These are phyloP conservation scores for Pugionium dolabratum DNA, from an alignment of 345 rosid genomes.

Conservation along the genomic window DNA sequence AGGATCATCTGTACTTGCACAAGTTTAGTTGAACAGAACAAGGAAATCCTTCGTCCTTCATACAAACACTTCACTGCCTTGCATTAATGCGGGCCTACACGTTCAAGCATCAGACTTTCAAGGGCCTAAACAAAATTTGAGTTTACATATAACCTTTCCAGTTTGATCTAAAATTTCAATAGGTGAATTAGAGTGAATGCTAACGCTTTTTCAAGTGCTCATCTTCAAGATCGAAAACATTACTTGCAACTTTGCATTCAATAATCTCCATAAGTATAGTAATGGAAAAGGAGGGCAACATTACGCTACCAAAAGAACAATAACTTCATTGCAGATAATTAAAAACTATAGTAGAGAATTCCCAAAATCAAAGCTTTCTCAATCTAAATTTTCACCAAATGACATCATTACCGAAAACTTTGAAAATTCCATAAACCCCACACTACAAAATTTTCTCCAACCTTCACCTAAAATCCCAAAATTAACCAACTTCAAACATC, in stretches of 20 bases:
- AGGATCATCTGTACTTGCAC: conserved; percentile 6
- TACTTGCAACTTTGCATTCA: background rate
- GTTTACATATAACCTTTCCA: conserved; percentile 12
- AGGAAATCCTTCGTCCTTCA: conserved; percentile 9
- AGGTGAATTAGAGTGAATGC: conserved; percentile 2
- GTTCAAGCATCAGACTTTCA: conserved; percentile 23
- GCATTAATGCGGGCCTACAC: background rate
- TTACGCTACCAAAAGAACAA: conserved; percentile 25
- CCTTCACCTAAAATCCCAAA: conserved; percentile 20
- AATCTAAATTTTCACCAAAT: conserved; percentile 21
- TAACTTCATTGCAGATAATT: conserved; percentile 13
- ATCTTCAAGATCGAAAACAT: conserved; percentile 13
- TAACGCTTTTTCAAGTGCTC: conserved; percentile 17
- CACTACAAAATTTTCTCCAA: conserved; percentile 20
- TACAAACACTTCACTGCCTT: conserved; percentile 1
- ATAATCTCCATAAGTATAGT: conserved; percentile 16
- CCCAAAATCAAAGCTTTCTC: conserved; percentile 26
- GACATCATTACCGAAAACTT: conserved; percentile 6
- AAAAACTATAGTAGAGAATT: conserved; percentile 28
- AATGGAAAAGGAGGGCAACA: background rate
- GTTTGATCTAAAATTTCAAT: conserved; percentile 3
- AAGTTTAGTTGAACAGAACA: conserved; percentile 5
- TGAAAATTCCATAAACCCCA: background rate
- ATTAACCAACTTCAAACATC: conserved; percentile 29
- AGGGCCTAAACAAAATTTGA: conserved; percentile 5